phyloP scores from a whole-genome alignment of 2,329 filamentous ascomycete species.

The Polytolypa hystricis region DNA sequence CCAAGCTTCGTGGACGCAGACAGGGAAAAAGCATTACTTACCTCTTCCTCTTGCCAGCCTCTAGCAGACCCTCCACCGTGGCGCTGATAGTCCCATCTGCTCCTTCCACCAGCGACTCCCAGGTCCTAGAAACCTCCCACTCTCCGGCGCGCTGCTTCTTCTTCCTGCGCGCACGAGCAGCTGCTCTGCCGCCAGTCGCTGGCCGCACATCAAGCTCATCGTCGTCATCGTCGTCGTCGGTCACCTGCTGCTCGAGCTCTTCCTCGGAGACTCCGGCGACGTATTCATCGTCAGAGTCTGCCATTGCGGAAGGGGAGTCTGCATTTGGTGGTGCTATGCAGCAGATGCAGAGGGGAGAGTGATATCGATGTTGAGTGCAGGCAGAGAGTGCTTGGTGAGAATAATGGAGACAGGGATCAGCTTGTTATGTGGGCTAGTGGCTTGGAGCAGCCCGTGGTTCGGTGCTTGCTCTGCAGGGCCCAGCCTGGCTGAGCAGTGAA shows the following conservation, averaged over 20 bases:
- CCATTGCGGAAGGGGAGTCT: conserved; percentile 20
- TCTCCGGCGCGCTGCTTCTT: conserved; percentile 30
- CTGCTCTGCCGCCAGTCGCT: conserved; percentile 1
- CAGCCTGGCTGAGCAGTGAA: too few species aligned
- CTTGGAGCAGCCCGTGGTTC: too few species aligned
- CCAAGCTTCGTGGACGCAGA: conserved; percentile 1
- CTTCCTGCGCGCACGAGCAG: conserved; percentile 20
- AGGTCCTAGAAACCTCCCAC: conserved; percentile 40
- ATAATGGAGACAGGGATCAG: too few species aligned
- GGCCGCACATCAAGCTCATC: conserved; percentile 9
- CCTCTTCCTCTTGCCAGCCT: conserved; percentile 71
- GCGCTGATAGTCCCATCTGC: conserved; percentile 66
- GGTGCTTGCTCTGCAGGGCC: too few species aligned
- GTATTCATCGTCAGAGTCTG: conserved; percentile 43
- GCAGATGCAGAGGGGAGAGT: not conserved
- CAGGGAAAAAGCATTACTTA: conserved; percentile 25
- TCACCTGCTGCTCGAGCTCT: conserved; percentile 24
- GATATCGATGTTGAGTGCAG: too few species aligned
- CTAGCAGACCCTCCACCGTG: conserved; percentile 60
- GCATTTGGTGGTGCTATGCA: not conserved
- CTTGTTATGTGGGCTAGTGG: too few species aligned
- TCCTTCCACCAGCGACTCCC: conserved; percentile 64
- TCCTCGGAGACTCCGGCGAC: conserved; percentile 40
- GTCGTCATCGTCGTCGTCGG: conserved; percentile 17
- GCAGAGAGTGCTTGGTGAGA: too few species aligned